These are phyloP conservation scores for Ligustrum vulgare DNA, from an alignment of 257 asterid genomes.

Conservation along the genomic window DNA sequence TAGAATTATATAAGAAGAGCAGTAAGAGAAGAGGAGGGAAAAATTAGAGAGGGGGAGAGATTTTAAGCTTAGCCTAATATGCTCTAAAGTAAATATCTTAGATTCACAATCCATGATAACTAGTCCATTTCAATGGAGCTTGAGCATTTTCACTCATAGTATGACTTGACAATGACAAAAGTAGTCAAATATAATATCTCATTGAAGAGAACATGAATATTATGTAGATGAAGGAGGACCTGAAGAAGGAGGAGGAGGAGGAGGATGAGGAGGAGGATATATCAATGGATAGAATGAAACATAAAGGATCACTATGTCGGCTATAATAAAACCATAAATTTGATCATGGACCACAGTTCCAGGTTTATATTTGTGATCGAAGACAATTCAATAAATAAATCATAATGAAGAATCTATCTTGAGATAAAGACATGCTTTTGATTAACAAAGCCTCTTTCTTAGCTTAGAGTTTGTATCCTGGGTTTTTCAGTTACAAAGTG, in stretches of 20 bases:
- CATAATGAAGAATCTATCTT: not conserved
- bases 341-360: not conserved
- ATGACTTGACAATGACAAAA: not conserved
- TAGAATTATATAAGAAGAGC: not conserved
- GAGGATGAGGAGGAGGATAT: too few species aligned
- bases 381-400: not conserved
- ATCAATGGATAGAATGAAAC: not conserved
- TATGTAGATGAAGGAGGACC: not conserved
- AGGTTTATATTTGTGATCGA: not conserved
- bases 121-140: not conserved
- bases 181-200: not conserved
- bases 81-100: not conserved
- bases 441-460: not conserved
- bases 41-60: too few species aligned
- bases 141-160: not conserved
- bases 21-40: not conserved
- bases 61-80: not conserved
- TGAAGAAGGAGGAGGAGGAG: too few species aligned
- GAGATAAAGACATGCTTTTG: not conserved
- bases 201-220: not conserved
- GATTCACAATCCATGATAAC: not conserved
- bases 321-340: not conserved
- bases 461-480: too few species aligned
- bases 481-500: not conserved
- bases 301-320: not conserved